Base-by-base conservation (phyloP, 306 rosid species). In the Cucurbita pepo region DNA sequence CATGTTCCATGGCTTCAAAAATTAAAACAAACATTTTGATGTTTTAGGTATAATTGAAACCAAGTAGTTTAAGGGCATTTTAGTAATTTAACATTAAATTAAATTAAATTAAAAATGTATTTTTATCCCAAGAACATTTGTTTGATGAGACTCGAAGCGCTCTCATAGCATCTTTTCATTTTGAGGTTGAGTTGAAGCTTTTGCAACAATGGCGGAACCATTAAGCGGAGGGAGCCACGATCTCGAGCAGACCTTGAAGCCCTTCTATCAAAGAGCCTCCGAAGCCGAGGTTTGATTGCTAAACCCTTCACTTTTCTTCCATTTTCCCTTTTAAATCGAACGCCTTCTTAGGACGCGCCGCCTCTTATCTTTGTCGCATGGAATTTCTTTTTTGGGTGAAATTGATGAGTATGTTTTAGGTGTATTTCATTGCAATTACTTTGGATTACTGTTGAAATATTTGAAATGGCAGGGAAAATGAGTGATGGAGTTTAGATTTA, bases 191-290 rank as follows among this genome's bases (percentile, higher is more conserved):
- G 34, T 30, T 30, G 34, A 30, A 30, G 47, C 22, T 61, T 15
- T 37, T 7, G 40, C 76, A 65, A 51, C 18, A 22, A 82, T 89
- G 97, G 96, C 75, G 69, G 91, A 84, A 56, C 73, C 87, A 36
- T 69, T 75, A 71, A 75, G 71, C 56, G 56, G 41, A 5, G 74
- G 43, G 77, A 78, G 78, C 41, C 58, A 82, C 47, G 77, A 82
- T 30, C 62, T 83, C 30, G 77, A 81, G 59, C 54, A 81, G 44
- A 71, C 77, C 55, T 73, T 92, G 79, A 85, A 81, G 77, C 96
- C 97, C 52, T 89, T 92, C 75, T 77, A 67, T 73, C 88, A 79
- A 76, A 83, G 96, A 81, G 90, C 95, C 38, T 81, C 88, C 8
- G 85, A 92, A 85, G 92, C 95, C 14, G 97, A 92, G 95, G 97